Conservation (phyloP, 148 eudicot species). For the Rhododendron kiyosumense region DNA sequence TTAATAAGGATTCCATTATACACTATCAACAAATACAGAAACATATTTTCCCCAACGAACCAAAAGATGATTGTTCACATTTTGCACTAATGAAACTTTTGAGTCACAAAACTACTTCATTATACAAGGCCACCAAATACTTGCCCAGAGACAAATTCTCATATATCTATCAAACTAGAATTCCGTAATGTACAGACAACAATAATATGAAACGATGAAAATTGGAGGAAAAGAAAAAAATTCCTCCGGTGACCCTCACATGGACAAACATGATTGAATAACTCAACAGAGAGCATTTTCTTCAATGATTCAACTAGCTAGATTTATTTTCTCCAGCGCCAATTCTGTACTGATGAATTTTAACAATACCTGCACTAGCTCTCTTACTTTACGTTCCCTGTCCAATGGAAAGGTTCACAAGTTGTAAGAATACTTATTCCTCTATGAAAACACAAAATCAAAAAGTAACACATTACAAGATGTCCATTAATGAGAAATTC, state of each 20-base stretch:
- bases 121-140: neutral
- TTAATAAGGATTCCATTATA: neutral
- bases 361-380: slow-evolving; percentile 71
- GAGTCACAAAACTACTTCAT: neutral
- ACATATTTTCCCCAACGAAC: neutral
- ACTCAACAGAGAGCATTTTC: neutral
- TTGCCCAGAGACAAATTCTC: neutral
- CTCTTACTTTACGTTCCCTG: slow-evolving; percentile 88
- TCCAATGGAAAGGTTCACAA: slow-evolving; percentile 9
- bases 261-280: neutral
- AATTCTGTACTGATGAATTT: slow-evolving; percentile 58
- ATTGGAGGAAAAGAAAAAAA: slow-evolving; percentile 23
- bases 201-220: neutral
- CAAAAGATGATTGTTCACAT: neutral
- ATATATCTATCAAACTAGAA: neutral
- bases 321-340: slow-evolving; percentile 52
- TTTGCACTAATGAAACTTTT: neutral
- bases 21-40: neutral
- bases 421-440: neutral
- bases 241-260: slow-evolving; percentile 16
- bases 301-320: slow-evolving; percentile 28
- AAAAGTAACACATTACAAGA: neutral
- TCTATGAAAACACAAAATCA: neutral
- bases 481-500: neutral
- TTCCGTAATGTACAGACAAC: slow-evolving; percentile 11